A percentile compares a stretch with the other conserved stretches of the same genome.
These are phyloP conservation scores for Spergularia azorica DNA, from an alignment of 179 eudicot species.

Conservation along the genomic window DNA sequence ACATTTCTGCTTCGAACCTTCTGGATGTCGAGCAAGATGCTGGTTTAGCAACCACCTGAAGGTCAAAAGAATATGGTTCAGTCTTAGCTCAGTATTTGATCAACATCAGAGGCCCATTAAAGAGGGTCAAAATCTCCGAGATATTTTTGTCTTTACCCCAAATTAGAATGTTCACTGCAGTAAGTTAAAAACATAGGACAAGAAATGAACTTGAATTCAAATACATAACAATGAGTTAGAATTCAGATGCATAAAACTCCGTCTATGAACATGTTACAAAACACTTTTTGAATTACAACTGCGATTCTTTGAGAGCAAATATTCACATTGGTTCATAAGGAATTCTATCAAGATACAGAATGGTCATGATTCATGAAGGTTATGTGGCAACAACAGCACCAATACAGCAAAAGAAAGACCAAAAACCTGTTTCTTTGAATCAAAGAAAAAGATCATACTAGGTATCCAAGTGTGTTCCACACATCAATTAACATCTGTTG, in stretches of 20 bases:
- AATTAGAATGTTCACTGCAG: not conserved
- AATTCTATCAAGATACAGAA: not conserved
- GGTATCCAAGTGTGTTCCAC: not conserved
- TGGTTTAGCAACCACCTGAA: conserved; percentile 90
- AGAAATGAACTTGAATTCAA: not conserved
- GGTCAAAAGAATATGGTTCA: not conserved
- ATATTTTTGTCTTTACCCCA: not conserved
- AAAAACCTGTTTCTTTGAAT: not conserved
- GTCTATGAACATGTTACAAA: not conserved
- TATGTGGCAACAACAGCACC: no score
- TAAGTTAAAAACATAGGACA: not conserved
- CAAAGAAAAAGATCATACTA: not conserved
- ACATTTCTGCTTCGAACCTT: conserved; percentile 87
- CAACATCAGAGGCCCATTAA: not conserved
- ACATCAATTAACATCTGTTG: not conserved
- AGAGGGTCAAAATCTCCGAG: not conserved
- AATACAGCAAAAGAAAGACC: no score
- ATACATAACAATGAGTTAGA: not conserved
- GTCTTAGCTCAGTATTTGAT: not conserved
- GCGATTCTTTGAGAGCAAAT: not conserved
- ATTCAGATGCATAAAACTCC: not conserved
- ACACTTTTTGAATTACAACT: not conserved
- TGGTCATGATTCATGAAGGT: no score
- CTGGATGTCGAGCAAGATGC: conserved; percentile 72
- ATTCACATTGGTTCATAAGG: not conserved